A percentile compares a stretch with the other conserved stretches of the same genome.
phyloP scores from a whole-genome alignment of 257 asterid species.

The Ballota nigra region DNA sequence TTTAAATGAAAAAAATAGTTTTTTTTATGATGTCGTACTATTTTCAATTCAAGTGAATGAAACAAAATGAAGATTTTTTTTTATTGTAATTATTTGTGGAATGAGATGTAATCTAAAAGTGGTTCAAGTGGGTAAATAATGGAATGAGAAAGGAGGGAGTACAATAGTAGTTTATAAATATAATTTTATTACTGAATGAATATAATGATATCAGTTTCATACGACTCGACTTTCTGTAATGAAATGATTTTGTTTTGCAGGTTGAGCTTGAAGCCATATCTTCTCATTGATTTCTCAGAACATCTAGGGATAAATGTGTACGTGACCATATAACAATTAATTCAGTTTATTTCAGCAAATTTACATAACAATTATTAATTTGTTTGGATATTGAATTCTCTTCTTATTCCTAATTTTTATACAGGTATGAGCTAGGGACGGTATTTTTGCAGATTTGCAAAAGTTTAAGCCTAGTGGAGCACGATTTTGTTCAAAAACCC shows the following conservation, averaged over 20 bases:
- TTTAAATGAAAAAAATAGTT: no score
- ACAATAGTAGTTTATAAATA: no score
- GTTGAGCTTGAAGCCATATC: constrained; percentile 63
- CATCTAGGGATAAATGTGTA: constrained; percentile 75
- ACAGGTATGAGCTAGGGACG: constrained; percentile 83
- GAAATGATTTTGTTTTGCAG: constrained; percentile 41
- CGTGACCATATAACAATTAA: constrained; percentile 30
- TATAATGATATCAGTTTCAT: no score
- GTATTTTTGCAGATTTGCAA: constrained; percentile 89
- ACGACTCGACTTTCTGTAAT: no score
- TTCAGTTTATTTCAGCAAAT: background rate
- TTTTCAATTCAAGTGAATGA: no score
- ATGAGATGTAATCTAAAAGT: no score
- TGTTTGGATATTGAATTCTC: constrained; percentile 8
- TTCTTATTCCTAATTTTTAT: background rate
- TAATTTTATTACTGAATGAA: no score
- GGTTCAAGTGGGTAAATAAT: no score
- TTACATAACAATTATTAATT: background rate
- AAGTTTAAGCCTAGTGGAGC: constrained; percentile 61
- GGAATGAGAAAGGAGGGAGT: no score
- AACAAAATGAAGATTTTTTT: no score
- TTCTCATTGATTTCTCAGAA: constrained; percentile 91
- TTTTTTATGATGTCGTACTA: no score
- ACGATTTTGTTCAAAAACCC: constrained; percentile 64
- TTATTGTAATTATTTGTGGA: no score